Evolutionary conservation across 257 asterid genomes (phyloP), one percentile per base, ranked within the genome.

Genomic region (Solanum rostratum): DNA sequence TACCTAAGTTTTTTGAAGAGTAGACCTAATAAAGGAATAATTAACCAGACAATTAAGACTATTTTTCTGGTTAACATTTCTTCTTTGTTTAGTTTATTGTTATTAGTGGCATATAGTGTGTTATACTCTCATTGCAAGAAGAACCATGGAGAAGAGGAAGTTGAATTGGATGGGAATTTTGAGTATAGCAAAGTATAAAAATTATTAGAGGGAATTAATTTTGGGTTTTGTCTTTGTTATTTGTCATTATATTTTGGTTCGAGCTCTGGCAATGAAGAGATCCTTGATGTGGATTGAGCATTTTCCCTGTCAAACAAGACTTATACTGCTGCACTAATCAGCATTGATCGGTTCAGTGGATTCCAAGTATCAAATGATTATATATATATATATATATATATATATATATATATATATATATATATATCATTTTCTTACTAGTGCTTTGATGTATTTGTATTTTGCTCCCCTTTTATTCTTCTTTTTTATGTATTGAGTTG

Each of bases 41-140:
- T 39, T 27, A 85, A 71, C 81, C 14, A 80, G 12, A 70, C 66
- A 3, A 1, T 83, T 5, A 20, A 41, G 37, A 88, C 68, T 37
- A 24, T 89, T 55, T 13, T 85, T 46, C 8, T 53, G 27, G 24
- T 80, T 66, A 80, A 29, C 68, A 30, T 84, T 60, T 74, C 88
- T 10, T 39, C 49, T 57, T 37, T 94, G 74, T 80, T 87, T 18
- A 90, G 29, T 85, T 71, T 91, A 45, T 87, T 87, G 3, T 37
- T 52, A 4, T 18, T 83, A 37, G 86, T 90, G 66, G 92, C 86
- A 10, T 90, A 89, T 71, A 89, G 92, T 1, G 89, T 89, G 68
- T 71, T 92, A 18, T 93, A 92, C 45, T 88, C 86, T 71, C 88
- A 89, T 20, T 90, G 93, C 78, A 91, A 92, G 89, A 89, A 86